These are phyloP conservation scores for Microdochium nivale DNA, from an alignment of 2,329 filamentous ascomycete species.

Conservation along the genomic window DNA sequence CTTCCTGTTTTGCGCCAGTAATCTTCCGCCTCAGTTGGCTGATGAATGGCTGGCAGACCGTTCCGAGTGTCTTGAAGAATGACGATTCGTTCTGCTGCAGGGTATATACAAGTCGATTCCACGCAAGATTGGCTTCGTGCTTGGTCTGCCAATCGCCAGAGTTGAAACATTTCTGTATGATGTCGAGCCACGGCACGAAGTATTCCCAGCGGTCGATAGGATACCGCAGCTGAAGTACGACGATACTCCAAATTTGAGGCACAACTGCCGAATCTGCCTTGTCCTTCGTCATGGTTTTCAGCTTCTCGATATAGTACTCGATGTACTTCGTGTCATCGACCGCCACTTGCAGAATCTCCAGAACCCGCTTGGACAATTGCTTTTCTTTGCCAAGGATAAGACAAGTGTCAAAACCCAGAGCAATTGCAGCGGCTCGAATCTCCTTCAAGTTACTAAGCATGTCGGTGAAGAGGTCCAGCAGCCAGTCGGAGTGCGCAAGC, in stretches of 20 bases:
- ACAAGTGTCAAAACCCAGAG: slow-evolving; percentile 63
- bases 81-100: slow-evolving; percentile 54
- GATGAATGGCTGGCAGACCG: slow-evolving; percentile 57
- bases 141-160: slow-evolving; percentile 62
- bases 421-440: slow-evolving; percentile 65
- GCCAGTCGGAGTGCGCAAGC: slow-evolving; percentile 66
- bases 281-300: slow-evolving; percentile 60
- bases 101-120: slow-evolving; percentile 75
- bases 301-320: slow-evolving; percentile 56
- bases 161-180: slow-evolving; percentile 81
- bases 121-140: slow-evolving; percentile 72
- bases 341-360: slow-evolving; percentile 51
- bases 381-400: slow-evolving; percentile 61
- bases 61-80: slow-evolving; percentile 44
- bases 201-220: slow-evolving; percentile 62
- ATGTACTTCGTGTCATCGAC: slow-evolving; percentile 57
- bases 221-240: slow-evolving; percentile 69
- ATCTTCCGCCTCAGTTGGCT: slow-evolving; percentile 61
- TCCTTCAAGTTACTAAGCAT: slow-evolving; percentile 74
- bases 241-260: slow-evolving; percentile 81
- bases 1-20: slow-evolving; percentile 45
- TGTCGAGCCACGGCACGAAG: slow-evolving; percentile 63
- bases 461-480: slow-evolving; percentile 72
- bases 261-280: slow-evolving; percentile 57
- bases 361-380: slow-evolving; percentile 56